Evolutionary conservation across 2,329 filamentous ascomycete genomes (phyloP).

Genomic region (Lomentospora prolificans): DNA sequence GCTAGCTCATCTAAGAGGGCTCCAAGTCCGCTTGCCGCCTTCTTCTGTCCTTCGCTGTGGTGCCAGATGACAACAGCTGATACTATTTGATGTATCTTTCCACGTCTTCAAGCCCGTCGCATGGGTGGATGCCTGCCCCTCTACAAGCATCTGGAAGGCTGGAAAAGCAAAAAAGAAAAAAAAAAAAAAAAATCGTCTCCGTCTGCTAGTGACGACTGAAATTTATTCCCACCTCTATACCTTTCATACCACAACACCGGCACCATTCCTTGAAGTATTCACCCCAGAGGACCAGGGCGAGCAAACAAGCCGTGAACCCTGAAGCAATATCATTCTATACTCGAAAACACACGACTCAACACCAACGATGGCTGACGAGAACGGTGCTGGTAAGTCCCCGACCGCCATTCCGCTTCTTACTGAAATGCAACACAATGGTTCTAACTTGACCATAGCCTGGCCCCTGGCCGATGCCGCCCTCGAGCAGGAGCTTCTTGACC

Average conservation of each 20-base stretch:
- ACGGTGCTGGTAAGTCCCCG: slow-evolving; percentile 6
- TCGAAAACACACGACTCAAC: not conserved
- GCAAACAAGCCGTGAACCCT: slow-evolving; percentile 9
- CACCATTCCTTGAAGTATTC: slow-evolving; percentile 1
- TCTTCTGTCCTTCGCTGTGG: too few relatives aligned
- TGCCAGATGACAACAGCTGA: too few relatives aligned
- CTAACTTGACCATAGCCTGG: slow-evolving; percentile 37
- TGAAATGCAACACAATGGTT: not conserved
- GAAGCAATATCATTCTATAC: not conserved
- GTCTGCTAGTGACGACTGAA: not conserved
- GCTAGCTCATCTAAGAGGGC: too few relatives aligned
- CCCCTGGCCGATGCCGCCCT: slow-evolving; percentile 64
- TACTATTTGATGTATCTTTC: too few relatives aligned
- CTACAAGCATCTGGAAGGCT: too few relatives aligned
- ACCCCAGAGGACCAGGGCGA: slow-evolving; percentile 6
- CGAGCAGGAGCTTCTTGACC: slow-evolving; percentile 72
- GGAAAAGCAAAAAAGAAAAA: not conserved
- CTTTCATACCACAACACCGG: not conserved
- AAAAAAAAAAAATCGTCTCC: not conserved
- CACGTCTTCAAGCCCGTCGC: too few relatives aligned
- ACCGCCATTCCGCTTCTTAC: not conserved
- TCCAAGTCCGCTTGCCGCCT: too few relatives aligned
- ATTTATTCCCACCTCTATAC: not conserved
- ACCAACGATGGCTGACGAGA: slow-evolving; percentile 8
- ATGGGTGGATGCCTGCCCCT: too few relatives aligned